Evolutionary conservation across 2,329 filamentous ascomycete genomes (phyloP).

Genomic region (Graphilbum fragrans): DNA sequence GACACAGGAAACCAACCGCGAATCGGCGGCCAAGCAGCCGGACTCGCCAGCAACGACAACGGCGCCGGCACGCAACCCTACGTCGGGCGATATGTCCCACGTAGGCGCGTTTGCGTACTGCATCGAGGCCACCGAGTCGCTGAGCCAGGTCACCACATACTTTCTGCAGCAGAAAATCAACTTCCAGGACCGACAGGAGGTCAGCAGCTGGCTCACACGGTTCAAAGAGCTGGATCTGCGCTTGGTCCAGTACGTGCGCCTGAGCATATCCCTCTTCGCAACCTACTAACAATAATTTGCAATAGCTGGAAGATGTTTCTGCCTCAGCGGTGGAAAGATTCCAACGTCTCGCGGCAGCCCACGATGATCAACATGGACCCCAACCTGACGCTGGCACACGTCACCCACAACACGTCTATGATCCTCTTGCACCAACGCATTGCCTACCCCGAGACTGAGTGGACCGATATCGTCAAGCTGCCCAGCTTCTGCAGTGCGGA

Average conservation of each 20-base stretch:
- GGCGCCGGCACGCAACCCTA: not conserved
- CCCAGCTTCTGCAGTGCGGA: constrained; percentile 34
- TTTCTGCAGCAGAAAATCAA: constrained; percentile 24
- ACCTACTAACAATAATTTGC: not conserved
- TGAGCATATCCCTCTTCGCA: not conserved
- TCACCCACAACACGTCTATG: constrained; percentile 36
- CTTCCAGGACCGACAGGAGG: constrained; percentile 16
- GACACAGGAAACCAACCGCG: not conserved
- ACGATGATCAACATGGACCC: constrained; percentile 27
- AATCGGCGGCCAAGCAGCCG: not conserved
- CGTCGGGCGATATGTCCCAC: constrained; percentile 12
- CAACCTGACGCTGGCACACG: constrained; percentile 34
- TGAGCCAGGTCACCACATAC: constrained; percentile 21
- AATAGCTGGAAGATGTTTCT: constrained; percentile 13
- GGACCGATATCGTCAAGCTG: constrained; percentile 20
- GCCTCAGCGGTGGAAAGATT: constrained; percentile 13
- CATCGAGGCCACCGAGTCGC: constrained; percentile 23
- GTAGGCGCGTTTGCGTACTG: constrained; percentile 25
- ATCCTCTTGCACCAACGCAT: constrained; percentile 36
- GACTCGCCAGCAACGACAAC: constrained; percentile 1
- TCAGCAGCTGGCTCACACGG: constrained; percentile 23
- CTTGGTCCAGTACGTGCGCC: constrained; percentile 18
- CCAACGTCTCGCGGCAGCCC: constrained; percentile 20
- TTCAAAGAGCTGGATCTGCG: constrained; percentile 27
- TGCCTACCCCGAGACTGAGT: constrained; percentile 25